Conservation (phyloP, 495 filamentous ascomycete species). For the Aspergillus indologenus region DNA sequence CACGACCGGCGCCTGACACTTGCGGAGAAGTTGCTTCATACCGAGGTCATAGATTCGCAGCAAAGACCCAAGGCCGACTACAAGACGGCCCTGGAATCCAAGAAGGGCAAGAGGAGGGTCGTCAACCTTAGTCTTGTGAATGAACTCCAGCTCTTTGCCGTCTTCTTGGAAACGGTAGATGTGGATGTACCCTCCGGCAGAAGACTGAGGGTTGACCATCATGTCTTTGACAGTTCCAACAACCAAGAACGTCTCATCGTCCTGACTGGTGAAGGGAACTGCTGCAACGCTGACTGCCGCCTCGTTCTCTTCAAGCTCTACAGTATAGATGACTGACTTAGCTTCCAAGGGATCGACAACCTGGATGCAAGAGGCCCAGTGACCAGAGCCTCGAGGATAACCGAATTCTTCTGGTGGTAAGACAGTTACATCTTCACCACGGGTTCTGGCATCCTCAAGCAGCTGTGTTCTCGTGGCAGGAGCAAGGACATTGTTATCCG, state of each 20-base stretch:
- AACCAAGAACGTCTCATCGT: constrained; percentile 84
- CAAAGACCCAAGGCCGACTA: constrained; percentile 78
- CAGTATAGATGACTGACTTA: constrained; percentile 66
- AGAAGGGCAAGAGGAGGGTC: constrained; percentile 85
- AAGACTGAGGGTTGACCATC: constrained; percentile 69
- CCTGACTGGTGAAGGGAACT: constrained; percentile 81
- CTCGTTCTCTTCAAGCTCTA: constrained; percentile 87
- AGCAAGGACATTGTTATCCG: constrained; percentile 85
- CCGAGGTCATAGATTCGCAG: constrained; percentile 89
- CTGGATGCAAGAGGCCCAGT: constrained; percentile 95
- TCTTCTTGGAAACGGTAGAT: constrained; percentile 89
- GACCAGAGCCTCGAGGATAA: constrained; percentile 73
- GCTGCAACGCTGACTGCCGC: constrained; percentile 82
- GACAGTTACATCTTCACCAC: constrained; percentile 65
- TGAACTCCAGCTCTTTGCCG: constrained; percentile 83
- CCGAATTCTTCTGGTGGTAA: constrained; percentile 86
- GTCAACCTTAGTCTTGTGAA: constrained; percentile 91
- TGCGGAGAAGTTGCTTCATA: constrained; percentile 84
- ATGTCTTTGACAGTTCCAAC: constrained; percentile 94
- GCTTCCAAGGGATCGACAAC: constrained; percentile 78
- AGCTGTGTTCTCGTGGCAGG: constrained; percentile 67
- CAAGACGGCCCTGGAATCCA: constrained; percentile 84
- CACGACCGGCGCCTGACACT: constrained; percentile 76
- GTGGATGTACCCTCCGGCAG: constrained; percentile 78
- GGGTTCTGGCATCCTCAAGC: constrained; percentile 59